Evolutionary conservation across 305 asterid species (phyloP), one percentile per base, ranked within the genome.

Genomic region (Fraxinus sp.): DNA sequence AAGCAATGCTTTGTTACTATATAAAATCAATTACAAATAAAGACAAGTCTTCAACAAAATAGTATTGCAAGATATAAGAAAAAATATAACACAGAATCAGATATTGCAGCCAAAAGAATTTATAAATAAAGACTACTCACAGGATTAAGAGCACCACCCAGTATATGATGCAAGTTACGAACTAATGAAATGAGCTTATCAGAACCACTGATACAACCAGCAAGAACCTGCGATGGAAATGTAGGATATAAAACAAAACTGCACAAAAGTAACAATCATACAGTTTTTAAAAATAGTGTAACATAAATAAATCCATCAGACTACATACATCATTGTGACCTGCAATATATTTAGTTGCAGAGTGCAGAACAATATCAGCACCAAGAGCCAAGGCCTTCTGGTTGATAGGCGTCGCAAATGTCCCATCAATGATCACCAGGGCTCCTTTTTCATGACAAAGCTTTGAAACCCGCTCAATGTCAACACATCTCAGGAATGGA

Each of bases 401-500:
- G 91, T 96, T 96, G 77, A 96, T 88, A 81, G 99, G 98, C 72
- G 99, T 93, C 18, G 99, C 98, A 86, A 94, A 94, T 30, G 99
- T 96, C 79, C 98, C 99, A 81, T 96, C 99, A 55, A 96, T 83
- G 78, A 95, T 88, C 33, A 94, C 98, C 86, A 96, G 75, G 79
- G 97, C 97, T 83, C 98, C 99, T 81, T 91, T 94, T 62, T 84
- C 93, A 86, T 93, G 99, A 87, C 99, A 96, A 78, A 94, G 94
- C 92, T 91, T 96, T 0, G 99, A 90, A 80, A 93, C 97, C 82
- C 90, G 86, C 91, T 94, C 95, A 90, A 96, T 91, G 90, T 96
- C 97, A 83, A 96, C 99, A 85, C 98, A 94, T 87, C 99, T 92
- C 90, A 96, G 84, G 86, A 96, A 94, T 80, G 99, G 98, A 85